These are phyloP conservation scores for Pistacia atlantica DNA, from an alignment of 345 rosid genomes.

Conservation along the genomic window DNA sequence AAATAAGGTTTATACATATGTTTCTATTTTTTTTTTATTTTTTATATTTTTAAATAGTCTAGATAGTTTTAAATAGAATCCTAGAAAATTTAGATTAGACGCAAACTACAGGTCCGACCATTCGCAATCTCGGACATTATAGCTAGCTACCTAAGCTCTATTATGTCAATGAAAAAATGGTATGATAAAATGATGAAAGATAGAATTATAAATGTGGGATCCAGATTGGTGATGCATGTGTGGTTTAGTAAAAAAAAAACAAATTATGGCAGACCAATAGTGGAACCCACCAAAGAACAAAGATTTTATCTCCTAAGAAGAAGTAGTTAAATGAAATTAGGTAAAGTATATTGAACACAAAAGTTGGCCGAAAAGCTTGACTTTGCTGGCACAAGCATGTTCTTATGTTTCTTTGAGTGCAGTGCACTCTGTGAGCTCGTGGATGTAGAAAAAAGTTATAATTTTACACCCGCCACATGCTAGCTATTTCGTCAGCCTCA, in stretches of 20 bases:
- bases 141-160: no score
- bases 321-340: constrained; percentile 37
- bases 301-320: constrained; percentile 6
- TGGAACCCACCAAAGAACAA: constrained; percentile 33
- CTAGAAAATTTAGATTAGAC: no score
- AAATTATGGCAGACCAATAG: constrained; percentile 28
- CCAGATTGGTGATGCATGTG: constrained; percentile 27
- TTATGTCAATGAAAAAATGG: background rate
- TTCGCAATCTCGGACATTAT: no score
- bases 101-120: no score
- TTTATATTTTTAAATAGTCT: no score
- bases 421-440: constrained; percentile 61
- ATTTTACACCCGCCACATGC: constrained; percentile 26
- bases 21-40: no score
- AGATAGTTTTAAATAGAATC: no score
- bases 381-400: constrained; percentile 66
- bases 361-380: constrained; percentile 87
- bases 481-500: background rate
- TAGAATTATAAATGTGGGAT: constrained; percentile 34
- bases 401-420: constrained; percentile 78
- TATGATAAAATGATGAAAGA: constrained; percentile 30
- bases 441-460: constrained; percentile 22
- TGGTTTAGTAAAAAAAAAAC: background rate
- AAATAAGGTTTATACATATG: background rate
- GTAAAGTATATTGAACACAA: constrained; percentile 27